Evolutionary conservation across 2,329 filamentous ascomycete species (phyloP), one percentile per base, ranked within the genome.

Genomic region (Herpomyces periplanetae): DNA sequence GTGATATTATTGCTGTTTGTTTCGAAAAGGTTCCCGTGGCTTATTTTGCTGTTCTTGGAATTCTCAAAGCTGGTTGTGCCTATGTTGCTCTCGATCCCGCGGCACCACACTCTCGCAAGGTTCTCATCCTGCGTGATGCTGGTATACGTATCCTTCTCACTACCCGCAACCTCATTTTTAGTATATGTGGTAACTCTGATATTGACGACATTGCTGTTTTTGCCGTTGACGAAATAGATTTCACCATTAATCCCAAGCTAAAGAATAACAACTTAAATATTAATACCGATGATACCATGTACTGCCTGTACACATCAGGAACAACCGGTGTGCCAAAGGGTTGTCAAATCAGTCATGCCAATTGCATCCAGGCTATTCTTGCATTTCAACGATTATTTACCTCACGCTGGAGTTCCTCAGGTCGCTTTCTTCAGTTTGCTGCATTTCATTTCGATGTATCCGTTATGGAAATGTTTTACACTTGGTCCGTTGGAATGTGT

Each of bases 381-480:
- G 58, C 71, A 0, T 88, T 88, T 34, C 59, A 68, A 28, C 43
- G 56, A 12, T 45, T 88, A 0, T 87, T 88, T 31, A 37, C 39
- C 3, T 55, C 49, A 0, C 62, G 68, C 28, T 85, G 69, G 65
- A 48, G 62, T 15, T 30, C 44, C 0, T 33, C 49, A 0, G 84
- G 71, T 0, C 54, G 63, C 22, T 88, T 69, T 61, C 44, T 88
- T 1, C 75, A 88, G 31, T 88, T 88, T 31, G 75, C 75, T 1
- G 73, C 69, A 0, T 68, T 87, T 22, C 75, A 87, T 35, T 88
- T 88, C 24, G 75, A 88, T 29, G 73, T 88, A 3, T 80, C 66
- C 2, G 64, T 88, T 0, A 46, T 88, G 1, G 73, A 88, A 32
- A 73, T 87, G 30, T 88, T 75, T 34, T 88, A 69, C 69, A 80